Conservation (phyloP, 768 basidiomycete species). For the Lactarius akahatsu region DNA sequence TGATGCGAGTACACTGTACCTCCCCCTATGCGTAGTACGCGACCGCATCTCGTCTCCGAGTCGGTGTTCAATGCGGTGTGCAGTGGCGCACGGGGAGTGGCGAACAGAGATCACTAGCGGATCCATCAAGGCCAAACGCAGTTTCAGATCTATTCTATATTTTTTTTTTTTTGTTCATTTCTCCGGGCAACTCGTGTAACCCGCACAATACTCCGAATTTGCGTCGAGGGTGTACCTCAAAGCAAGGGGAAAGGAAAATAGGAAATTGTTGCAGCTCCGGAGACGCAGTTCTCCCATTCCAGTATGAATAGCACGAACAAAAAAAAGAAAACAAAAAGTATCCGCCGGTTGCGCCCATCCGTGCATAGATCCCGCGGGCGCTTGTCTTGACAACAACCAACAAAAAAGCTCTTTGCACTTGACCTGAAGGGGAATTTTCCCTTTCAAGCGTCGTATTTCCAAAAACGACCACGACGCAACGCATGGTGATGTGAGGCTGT, state of each 20-base stretch:
- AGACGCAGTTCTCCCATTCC: neutral
- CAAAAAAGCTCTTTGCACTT: neutral
- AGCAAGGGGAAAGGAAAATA: neutral
- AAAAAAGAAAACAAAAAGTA: neutral
- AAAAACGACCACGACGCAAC: neutral
- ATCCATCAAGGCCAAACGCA: neutral
- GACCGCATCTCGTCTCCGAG: neutral
- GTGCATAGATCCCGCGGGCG: neutral
- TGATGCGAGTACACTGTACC: too few relatives aligned
- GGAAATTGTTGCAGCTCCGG: neutral
- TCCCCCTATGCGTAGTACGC: neutral
- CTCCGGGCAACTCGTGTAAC: neutral
- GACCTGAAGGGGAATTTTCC: neutral
- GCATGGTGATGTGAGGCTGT: neutral
- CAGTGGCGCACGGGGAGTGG: neutral
- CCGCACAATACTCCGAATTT: neutral
- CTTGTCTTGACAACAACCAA: neutral
- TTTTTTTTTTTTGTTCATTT: neutral
- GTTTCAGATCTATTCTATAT: neutral
- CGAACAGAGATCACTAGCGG: neutral
- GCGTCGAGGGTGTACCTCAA: neutral
- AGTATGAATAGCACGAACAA: neutral
- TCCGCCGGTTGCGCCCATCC: neutral
- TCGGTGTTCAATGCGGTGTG: neutral
- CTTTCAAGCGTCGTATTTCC: neutral